phyloP scores from a whole-genome alignment of 2,329 filamentous ascomycete genomes.

The Ophiostoma pallidulum region DNA sequence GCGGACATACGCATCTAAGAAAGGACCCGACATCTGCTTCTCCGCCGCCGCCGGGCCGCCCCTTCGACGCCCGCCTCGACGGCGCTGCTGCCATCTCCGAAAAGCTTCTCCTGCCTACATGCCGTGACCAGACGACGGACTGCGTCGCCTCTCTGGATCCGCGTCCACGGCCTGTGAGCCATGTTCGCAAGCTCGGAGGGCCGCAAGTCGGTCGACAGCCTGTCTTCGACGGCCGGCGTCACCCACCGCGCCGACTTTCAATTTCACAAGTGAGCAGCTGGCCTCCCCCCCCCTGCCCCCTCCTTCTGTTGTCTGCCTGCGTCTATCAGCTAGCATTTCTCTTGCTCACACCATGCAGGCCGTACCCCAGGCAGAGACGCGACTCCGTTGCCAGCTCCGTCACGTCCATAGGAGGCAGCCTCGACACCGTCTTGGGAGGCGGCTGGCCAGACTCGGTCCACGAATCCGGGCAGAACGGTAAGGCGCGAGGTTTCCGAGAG shows the following conservation, averaged over 20 bases:
- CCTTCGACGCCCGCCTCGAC: too few relatives aligned
- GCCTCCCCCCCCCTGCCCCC: too few relatives aligned
- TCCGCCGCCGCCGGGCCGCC: too few relatives aligned
- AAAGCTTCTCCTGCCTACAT: too few relatives aligned
- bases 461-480: constrained; percentile 80
- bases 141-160: constrained; percentile 5
- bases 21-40: too few relatives aligned
- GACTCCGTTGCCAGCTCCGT: constrained; percentile 83
- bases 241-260: constrained; percentile 43
- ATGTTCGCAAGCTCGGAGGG: constrained; percentile 53
- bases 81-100: too few relatives aligned
- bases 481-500: constrained; percentile 14
- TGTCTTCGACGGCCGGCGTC: constrained; percentile 40
- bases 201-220: constrained; percentile 57
- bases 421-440: constrained; percentile 57
- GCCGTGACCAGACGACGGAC: not conserved
- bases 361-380: constrained; percentile 44
- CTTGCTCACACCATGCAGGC: not conserved
- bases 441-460: constrained; percentile 46
- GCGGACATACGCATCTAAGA: too few relatives aligned
- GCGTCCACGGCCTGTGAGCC: constrained; percentile 17
- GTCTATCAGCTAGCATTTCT: not conserved
- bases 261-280: constrained; percentile 51
- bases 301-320: not conserved
- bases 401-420: constrained; percentile 72